phyloP scores from a whole-genome alignment of 257 asterid species.

The Verbascum thapsus region DNA sequence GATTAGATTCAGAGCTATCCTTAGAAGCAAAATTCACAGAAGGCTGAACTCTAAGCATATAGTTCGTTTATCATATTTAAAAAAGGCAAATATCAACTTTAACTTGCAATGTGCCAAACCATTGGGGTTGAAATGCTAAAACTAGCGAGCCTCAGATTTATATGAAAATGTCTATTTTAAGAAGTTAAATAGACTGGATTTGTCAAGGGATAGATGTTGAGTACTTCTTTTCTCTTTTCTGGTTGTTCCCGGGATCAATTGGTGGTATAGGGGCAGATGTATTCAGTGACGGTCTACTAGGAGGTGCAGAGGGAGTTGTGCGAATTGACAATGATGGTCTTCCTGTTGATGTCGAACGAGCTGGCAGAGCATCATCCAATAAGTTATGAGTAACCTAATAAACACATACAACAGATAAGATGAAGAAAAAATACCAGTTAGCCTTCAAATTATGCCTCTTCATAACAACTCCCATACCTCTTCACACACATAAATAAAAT shows the following conservation, averaged over 20 bases:
- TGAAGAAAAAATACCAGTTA: constrained; percentile 23
- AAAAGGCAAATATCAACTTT: constrained; percentile 16
- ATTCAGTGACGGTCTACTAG: constrained; percentile 54
- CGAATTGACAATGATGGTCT: constrained; percentile 65
- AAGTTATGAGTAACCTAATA: constrained; percentile 55
- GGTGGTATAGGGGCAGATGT: constrained; percentile 67
- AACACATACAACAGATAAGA: constrained; percentile 28
- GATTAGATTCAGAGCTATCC: constrained; percentile 15
- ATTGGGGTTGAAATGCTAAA: constrained; percentile 1
- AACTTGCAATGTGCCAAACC: constrained; percentile 9
- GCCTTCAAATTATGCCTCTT: constrained; percentile 26
- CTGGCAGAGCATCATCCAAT: constrained; percentile 59
- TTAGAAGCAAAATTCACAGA: constrained; percentile 5
- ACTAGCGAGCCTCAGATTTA: constrained; percentile 7
- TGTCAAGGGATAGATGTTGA: constrained; percentile 16
- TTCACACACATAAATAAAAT: too few relatives aligned
- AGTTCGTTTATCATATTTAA: constrained; percentile 21
- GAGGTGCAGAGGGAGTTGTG: constrained; percentile 54
- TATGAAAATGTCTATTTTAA: constrained; percentile 14
- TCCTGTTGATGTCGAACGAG: constrained; percentile 84
- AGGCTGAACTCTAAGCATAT: constrained; percentile 18
- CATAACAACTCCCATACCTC: too few relatives aligned
- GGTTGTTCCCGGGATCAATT: constrained; percentile 69
- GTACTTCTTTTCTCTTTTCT: constrained; percentile 84
- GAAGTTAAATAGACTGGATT: constrained; percentile 13